A percentile compares a stretch with the other conserved stretches of the same genome.
phyloP scores from a whole-genome alignment of 768 basidiomycete species.

The Mycena haematopus region DNA sequence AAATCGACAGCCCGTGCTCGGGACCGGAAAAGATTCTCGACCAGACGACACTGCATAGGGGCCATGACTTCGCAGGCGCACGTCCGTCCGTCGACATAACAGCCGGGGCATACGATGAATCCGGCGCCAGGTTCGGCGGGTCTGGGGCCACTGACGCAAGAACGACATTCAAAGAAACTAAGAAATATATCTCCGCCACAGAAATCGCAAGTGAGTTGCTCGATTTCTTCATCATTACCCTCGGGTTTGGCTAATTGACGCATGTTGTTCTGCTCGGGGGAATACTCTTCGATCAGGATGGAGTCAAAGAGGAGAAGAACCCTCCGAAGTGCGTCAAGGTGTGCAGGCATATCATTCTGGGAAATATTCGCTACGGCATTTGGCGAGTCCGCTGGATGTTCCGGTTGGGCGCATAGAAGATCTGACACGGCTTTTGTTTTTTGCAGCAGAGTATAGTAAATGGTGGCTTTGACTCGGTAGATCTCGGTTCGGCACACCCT shows the following conservation, averaged over 20 bases:
- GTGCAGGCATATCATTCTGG: constrained; percentile 11
- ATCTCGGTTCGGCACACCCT: constrained; percentile 85
- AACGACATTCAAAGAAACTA: constrained; percentile 75
- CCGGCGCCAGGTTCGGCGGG: constrained; percentile 44
- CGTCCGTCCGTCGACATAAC: constrained; percentile 80
- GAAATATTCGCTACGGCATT: constrained; percentile 9
- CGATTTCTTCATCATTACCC: constrained; percentile 30
- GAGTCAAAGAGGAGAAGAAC: constrained; percentile 27
- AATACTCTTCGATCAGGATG: constrained; percentile 30
- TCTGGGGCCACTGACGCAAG: constrained; percentile 43
- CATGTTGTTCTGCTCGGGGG: constrained; percentile 33
- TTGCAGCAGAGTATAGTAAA: constrained; percentile 59
- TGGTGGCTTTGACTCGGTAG: constrained; percentile 74
- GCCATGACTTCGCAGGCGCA: constrained; percentile 69
- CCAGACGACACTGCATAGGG: constrained; percentile 63
- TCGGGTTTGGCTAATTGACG: neutral
- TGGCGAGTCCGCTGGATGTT: neutral
- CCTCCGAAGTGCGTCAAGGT: constrained; percentile 7
- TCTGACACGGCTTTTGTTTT: constrained; percentile 16
- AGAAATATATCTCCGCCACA: constrained; percentile 85
- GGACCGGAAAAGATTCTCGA: constrained; percentile 49
- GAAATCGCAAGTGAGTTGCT: constrained; percentile 69
- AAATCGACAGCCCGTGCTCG: constrained; percentile 42
- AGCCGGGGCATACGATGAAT: constrained; percentile 67
- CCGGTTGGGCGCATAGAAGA: neutral